Percentiles rank a stretch among this genome's conserved stretches.
These are phyloP conservation scores for Rhynchospora tenuis DNA, from an alignment of 176 grass and related monocot genomes.

Conservation along the genomic window DNA sequence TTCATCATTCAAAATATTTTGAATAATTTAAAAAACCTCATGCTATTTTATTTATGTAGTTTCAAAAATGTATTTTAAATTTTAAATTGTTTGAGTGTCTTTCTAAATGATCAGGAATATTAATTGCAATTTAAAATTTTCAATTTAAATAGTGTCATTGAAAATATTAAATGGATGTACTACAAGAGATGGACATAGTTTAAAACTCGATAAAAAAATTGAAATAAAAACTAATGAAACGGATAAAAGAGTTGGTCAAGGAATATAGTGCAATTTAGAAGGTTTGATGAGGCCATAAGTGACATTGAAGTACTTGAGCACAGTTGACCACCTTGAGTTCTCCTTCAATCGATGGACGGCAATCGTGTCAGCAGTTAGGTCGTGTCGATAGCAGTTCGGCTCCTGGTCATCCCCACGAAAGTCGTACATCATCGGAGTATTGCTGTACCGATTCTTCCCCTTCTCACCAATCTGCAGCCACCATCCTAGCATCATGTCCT, in stretches of 20 bases:
- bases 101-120: too few relatives aligned
- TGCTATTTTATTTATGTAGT: too few relatives aligned
- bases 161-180: not conserved
- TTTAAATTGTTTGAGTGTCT: too few relatives aligned
- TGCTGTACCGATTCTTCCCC: slow-evolving; percentile 54
- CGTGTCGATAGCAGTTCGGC: slow-evolving; percentile 51
- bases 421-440: slow-evolving; percentile 53
- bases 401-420: slow-evolving; percentile 28
- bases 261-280: slow-evolving; percentile 35
- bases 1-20: too few relatives aligned
- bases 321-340: slow-evolving; percentile 38
- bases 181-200: not conserved
- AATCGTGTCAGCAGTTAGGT: slow-evolving; percentile 51
- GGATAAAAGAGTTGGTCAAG: slow-evolving; percentile 1
- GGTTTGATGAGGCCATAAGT: slow-evolving; percentile 16
- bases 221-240: not conserved
- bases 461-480: slow-evolving; percentile 58
- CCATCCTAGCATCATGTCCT: slow-evolving; percentile 65
- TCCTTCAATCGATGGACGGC: slow-evolving; percentile 77
- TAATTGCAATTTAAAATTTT: too few relatives aligned
- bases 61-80: too few relatives aligned
- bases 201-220: not conserved
- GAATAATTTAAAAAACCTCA: too few relatives aligned
- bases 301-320: slow-evolving; percentile 63
- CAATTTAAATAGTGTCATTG: too few relatives aligned